Percentiles rank a stretch among this genome's conserved stretches.
These are phyloP conservation scores for Suhomyces panamericanus DNA, from an alignment of 1,139 yeast genomes.

Conservation along the genomic window DNA sequence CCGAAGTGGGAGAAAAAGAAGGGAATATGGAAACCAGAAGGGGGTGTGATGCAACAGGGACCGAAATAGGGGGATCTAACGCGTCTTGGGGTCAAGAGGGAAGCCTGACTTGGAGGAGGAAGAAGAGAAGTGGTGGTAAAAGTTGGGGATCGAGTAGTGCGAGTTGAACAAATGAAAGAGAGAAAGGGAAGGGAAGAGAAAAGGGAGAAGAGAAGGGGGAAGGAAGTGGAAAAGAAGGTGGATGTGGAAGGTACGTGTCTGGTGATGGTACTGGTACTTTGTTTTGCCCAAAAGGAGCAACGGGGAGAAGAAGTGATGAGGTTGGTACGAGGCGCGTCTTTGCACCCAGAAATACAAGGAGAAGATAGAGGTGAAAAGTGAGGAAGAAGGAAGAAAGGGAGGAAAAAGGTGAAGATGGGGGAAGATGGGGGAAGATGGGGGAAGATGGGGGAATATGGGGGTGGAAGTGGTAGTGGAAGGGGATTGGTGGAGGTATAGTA, in stretches of 20 bases:
- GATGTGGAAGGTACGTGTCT: neutral
- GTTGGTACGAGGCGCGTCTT: neutral
- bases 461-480: too few relatives aligned
- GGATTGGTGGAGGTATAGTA: too few relatives aligned
- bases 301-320: neutral
- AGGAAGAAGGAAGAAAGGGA: too few relatives aligned
- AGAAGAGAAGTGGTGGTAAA: neutral
- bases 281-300: neutral
- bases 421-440: too few relatives aligned
- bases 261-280: neutral
- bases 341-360: neutral
- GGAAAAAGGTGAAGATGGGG: too few relatives aligned
- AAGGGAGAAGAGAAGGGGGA: neutral
- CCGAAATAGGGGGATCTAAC: neutral
- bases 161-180: constrained; percentile 1
- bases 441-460: too few relatives aligned
- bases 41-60: neutral
- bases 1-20: neutral
- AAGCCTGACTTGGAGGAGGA: neutral
- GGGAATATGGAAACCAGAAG: neutral
- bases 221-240: neutral
- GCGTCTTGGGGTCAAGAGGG: neutral
- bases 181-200: neutral
- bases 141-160: constrained; percentile 8
- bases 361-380: neutral